Percentiles rank a stretch among this genome's conserved stretches.
Conservation (phyloP, 2,329 filamentous ascomycete genomes). For the Colletotrichum tanaceti region DNA sequence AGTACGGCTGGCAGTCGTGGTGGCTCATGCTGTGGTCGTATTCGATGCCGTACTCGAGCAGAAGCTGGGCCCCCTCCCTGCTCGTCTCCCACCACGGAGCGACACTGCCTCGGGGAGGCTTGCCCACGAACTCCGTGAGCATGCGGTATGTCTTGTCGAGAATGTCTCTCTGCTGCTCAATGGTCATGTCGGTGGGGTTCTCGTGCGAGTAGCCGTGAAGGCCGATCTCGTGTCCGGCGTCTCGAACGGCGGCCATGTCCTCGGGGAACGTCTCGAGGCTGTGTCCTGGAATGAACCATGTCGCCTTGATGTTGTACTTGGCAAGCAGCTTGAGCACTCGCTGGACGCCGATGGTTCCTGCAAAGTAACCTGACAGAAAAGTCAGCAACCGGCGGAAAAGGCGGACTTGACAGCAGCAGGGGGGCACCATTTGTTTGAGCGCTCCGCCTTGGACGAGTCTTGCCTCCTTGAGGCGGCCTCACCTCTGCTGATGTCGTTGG, state of each 20-base stretch:
- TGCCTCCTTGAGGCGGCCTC: too few species aligned
- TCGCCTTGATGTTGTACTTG: constrained; percentile 77
- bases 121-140: constrained; percentile 75
- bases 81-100: constrained; percentile 82
- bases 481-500: constrained; percentile 78
- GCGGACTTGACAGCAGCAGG: too few species aligned
- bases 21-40: constrained; percentile 77
- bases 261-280: constrained; percentile 62
- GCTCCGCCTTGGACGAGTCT: too few species aligned
- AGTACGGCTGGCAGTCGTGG: constrained; percentile 74
- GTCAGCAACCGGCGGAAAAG: too few species aligned
- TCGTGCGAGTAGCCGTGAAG: constrained; percentile 82
- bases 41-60: constrained; percentile 75
- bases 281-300: constrained; percentile 64
- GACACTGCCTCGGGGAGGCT: constrained; percentile 77
- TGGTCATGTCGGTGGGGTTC: constrained; percentile 76
- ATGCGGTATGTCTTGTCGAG: constrained; percentile 79
- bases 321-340: constrained; percentile 77
- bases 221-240: constrained; percentile 62
- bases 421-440: too few species aligned
- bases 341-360: constrained; percentile 73
- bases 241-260: constrained; percentile 57
- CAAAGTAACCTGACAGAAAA: constrained; percentile 69
- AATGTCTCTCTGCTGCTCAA: constrained; percentile 81
- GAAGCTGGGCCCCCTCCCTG: constrained; percentile 72